Conservation (phyloP, 2,329 filamentous ascomycete species). For the Fusarium annulatum region DNA sequence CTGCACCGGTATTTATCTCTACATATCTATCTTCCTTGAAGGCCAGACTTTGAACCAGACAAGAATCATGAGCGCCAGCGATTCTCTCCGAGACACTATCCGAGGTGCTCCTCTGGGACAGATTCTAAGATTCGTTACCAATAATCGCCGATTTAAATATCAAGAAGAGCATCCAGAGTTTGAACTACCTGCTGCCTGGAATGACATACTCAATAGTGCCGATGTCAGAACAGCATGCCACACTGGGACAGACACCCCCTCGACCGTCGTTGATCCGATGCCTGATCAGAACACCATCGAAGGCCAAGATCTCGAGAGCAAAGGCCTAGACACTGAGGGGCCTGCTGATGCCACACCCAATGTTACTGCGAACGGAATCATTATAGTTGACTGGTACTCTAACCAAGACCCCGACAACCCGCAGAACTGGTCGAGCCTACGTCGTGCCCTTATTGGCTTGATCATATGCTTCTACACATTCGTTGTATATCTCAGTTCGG, state of each 20-base stretch:
- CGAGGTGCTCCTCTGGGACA: slow-evolving; percentile 69
- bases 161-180: slow-evolving; percentile 69
- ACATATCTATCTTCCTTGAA: accelerated
- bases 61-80: neutral
- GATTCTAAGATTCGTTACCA: slow-evolving; percentile 63
- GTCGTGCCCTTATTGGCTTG: slow-evolving; percentile 54
- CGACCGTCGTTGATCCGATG: neutral
- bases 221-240: neutral
- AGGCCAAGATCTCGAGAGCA: slow-evolving; percentile 47
- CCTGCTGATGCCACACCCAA: slow-evolving; percentile 58
- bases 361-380: slow-evolving; percentile 59
- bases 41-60: accelerated
- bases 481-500: slow-evolving; percentile 62
- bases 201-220: neutral
- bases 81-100: slow-evolving; percentile 45
- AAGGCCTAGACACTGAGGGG: slow-evolving; percentile 51
- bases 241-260: neutral
- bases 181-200: slow-evolving; percentile 56
- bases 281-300: neutral
- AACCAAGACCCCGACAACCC: slow-evolving; percentile 66
- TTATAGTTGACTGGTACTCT: slow-evolving; percentile 66
- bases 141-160: slow-evolving; percentile 64
- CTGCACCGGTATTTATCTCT: accelerated
- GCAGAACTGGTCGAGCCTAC: slow-evolving; percentile 63
- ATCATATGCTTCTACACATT: slow-evolving; percentile 68